These are phyloP conservation scores for Ramalina intermedia DNA, from an alignment of 495 filamentous ascomycete genomes.

Conservation along the genomic window DNA sequence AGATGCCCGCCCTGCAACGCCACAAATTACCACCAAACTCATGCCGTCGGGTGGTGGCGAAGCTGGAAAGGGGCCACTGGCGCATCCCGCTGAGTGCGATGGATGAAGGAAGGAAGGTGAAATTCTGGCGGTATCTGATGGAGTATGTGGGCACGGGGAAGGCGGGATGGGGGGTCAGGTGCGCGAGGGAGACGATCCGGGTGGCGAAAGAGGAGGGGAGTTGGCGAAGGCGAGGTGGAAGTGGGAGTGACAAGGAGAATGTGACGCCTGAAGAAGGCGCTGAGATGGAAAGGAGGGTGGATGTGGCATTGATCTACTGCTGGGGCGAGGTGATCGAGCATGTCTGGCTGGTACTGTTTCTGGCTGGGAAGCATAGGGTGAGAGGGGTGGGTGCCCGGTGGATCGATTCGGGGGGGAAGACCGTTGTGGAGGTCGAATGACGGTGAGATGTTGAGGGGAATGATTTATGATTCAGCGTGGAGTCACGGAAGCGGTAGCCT, in stretches of 20 bases:
- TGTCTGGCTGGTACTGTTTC: conserved; percentile 48
- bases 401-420: conserved; percentile 39
- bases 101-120: conserved; percentile 17
- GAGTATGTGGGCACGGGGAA: conserved; percentile 41
- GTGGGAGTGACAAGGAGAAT: conserved; percentile 1
- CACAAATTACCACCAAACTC: neutral
- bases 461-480: too few species aligned
- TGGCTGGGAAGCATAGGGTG: conserved; percentile 38
- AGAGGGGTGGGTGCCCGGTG: conserved; percentile 38
- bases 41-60: conserved; percentile 30
- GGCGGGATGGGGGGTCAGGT: conserved; percentile 58
- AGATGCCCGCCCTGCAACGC: neutral
- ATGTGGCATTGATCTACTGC: conserved; percentile 42
- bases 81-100: conserved; percentile 34
- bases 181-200: conserved; percentile 17
- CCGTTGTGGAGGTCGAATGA: conserved; percentile 30
- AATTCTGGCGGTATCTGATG: conserved; percentile 47
- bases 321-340: conserved; percentile 51
- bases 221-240: neutral
- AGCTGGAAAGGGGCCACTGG: conserved; percentile 59
- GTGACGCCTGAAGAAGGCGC: conserved; percentile 5
- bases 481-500: too few species aligned
- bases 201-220: neutral
- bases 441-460: neutral
- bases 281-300: neutral